A percentile compares a stretch with the other conserved stretches of the same genome.
Conservation (phyloP, 805 yeast genomes). For the Candida tallmaniae region DNA sequence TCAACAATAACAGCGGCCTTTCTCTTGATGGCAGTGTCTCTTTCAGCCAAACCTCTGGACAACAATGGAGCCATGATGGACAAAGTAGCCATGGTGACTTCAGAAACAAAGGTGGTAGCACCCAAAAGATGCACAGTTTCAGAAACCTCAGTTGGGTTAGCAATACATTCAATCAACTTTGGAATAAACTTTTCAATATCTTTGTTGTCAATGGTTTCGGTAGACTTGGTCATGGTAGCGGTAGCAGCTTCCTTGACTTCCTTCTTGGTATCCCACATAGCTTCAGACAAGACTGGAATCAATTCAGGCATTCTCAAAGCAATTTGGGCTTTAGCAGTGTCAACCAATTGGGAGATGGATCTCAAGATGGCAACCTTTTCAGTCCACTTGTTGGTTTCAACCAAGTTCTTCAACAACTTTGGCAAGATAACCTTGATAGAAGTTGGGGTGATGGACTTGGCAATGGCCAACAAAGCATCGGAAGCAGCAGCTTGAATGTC, state of each 20-base stretch:
- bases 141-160: slow-evolving; percentile 95
- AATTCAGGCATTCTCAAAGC: slow-evolving; percentile 99
- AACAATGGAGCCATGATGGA: slow-evolving; percentile 99
- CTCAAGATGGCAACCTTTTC: slow-evolving; percentile 90
- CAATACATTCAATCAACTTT: slow-evolving; percentile 93
- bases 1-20: slow-evolving; percentile 99
- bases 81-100: slow-evolving; percentile 98
- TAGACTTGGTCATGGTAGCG: slow-evolving; percentile 90
- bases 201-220: slow-evolving; percentile 98
- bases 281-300: slow-evolving; percentile 96
- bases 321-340: slow-evolving; percentile 90
- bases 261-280: slow-evolving; percentile 99
- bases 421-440: slow-evolving; percentile 91
- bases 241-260: slow-evolving; percentile 98
- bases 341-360: slow-evolving; percentile 84
- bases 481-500: slow-evolving; percentile 71
- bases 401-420: slow-evolving; percentile 63
- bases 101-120: slow-evolving; percentile 99
- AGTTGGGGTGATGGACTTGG: slow-evolving; percentile 83
- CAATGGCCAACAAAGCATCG: slow-evolving; percentile 70
- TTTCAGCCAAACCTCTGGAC: slow-evolving; percentile 99
- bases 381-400: slow-evolving; percentile 88
- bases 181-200: slow-evolving; percentile 99
- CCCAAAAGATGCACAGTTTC: slow-evolving; percentile 98
- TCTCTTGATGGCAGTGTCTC: slow-evolving; percentile 99